Percentiles rank a stretch among this genome's conserved stretches.
phyloP scores from a whole-genome alignment of 2,329 filamentous ascomycete species.

The Trichoderma endophyticum region DNA sequence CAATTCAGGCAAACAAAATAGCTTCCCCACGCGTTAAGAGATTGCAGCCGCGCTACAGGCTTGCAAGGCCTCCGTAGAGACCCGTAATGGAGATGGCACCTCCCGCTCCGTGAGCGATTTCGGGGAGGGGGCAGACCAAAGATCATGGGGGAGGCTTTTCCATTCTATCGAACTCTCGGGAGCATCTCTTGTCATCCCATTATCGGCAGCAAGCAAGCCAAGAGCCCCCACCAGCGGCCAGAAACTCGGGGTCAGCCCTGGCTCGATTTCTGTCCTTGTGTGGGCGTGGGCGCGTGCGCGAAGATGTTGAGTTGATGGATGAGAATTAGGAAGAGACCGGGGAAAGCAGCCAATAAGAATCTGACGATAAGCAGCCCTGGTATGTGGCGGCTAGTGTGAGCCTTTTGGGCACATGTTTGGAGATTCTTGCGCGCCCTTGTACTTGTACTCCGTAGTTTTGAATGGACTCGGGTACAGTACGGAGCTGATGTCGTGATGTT shows the following conservation, averaged over 20 bases:
- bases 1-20: conserved; percentile 1
- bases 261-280: not conserved
- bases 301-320: not conserved
- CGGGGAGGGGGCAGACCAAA: not conserved
- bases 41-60: conserved; percentile 6
- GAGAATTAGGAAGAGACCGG: not conserved
- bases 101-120: conserved; percentile 14
- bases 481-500: not conserved
- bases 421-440: not conserved
- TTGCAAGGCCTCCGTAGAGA: not conserved
- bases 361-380: conserved; percentile 14
- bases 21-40: conserved; percentile 13
- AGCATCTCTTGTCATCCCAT: not conserved
- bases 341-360: conserved; percentile 2
- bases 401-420: not conserved
- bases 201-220: not conserved
- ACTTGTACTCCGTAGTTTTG: conserved; percentile 4
- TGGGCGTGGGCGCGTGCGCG: not conserved
- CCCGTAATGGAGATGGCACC: conserved; percentile 4
- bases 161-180: not conserved
- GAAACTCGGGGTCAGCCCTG: conserved; percentile 6
- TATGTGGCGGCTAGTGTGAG: conserved; percentile 16
- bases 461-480: not conserved
- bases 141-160: conserved; percentile 3
- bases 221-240: conserved; percentile 14